Evolutionary conservation across 2,329 filamentous ascomycete genomes (phyloP), one percentile per base, ranked within the genome.

Genomic region (Colletotrichum australisinense): DNA sequence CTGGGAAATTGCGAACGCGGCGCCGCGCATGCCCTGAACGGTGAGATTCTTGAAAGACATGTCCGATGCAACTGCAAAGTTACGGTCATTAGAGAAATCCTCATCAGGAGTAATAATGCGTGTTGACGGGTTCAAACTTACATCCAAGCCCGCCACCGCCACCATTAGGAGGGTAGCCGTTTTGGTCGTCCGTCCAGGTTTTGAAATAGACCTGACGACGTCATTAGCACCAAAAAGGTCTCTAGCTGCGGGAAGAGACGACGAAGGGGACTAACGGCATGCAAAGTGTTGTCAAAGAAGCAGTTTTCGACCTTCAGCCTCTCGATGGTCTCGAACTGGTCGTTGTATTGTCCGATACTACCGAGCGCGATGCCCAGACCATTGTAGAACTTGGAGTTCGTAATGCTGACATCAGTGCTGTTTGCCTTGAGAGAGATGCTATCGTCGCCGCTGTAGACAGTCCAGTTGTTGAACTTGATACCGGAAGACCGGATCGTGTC

Each of bases 71-170:
- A 72, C 69, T 72, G 4, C 32, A 35, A 12, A 35, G 32, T 35
- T 1, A 12, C 12, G 32, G 32, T 35, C 11, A 12, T 35, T 12
- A 35, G 32, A 12, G 4, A 5, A 12, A 35, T 12, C 11, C 9
- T 2, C 32, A 35, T 12, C 32, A 24, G 28, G 3, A 19, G 14
- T 11, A 1, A 4, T 11, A 3, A 19, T 4, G 5, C 19, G 22
- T 59, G 19, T 12, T 26, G 4, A 2, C 5, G 22, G 11, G 8
- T 16, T 5, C 38, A 12, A 5, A 76, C 78, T 74, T 75, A 82
- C 81, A 84, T 7, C 86, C 86, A 0, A 84, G 76, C 1, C 87
- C 86, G 2, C 86, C 86, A 4, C 86, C 86, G 1, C 86, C 86
- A 14, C 86, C 86, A 59, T 88, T 88, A 0, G 86, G 86, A 2